Conservation (phyloP, 1,284 basidiomycete genomes). For the Termitomyces sp. region DNA sequence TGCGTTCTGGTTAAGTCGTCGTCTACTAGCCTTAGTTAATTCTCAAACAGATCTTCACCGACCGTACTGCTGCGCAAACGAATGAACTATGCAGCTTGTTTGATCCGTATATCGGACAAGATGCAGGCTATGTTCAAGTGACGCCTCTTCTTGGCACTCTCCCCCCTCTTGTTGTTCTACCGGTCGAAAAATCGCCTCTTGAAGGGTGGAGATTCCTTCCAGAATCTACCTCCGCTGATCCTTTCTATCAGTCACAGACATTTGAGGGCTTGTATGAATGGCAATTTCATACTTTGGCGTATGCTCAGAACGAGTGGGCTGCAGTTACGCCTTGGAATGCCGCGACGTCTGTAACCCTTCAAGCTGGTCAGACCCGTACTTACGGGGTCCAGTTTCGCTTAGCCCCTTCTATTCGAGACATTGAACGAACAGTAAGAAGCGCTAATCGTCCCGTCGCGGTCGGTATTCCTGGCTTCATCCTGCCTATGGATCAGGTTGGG, state of each 20-base stretch:
- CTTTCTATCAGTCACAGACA: constrained; percentile 55
- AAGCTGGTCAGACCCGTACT: constrained; percentile 45
- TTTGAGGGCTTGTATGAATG: constrained; percentile 59
- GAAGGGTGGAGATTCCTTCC: constrained; percentile 59
- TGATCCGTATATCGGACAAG: constrained; percentile 55
- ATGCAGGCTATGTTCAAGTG: constrained; percentile 52
- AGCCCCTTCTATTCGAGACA: constrained; percentile 45
- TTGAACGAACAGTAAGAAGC: constrained; percentile 41
- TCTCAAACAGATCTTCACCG: constrained; percentile 45
- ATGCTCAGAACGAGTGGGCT: constrained; percentile 54
- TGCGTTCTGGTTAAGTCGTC: constrained; percentile 21
- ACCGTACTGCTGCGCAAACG: constrained; percentile 45
- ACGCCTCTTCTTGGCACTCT: constrained; percentile 53
- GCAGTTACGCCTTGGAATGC: constrained; percentile 52
- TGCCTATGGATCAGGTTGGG: constrained; percentile 44
- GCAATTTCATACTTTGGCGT: constrained; percentile 57
- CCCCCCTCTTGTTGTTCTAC: constrained; percentile 47
- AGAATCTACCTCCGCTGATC: constrained; percentile 40
- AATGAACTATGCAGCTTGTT: constrained; percentile 52
- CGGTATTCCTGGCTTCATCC: constrained; percentile 51
- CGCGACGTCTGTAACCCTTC: constrained; percentile 45
- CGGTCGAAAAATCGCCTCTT: constrained; percentile 45
- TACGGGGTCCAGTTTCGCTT: constrained; percentile 52
- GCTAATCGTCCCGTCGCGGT: constrained; percentile 47
- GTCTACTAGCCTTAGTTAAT: background rate